Base-by-base conservation (phyloP, 345 rosid species). In the Arabidopsis arenosa region DNA sequence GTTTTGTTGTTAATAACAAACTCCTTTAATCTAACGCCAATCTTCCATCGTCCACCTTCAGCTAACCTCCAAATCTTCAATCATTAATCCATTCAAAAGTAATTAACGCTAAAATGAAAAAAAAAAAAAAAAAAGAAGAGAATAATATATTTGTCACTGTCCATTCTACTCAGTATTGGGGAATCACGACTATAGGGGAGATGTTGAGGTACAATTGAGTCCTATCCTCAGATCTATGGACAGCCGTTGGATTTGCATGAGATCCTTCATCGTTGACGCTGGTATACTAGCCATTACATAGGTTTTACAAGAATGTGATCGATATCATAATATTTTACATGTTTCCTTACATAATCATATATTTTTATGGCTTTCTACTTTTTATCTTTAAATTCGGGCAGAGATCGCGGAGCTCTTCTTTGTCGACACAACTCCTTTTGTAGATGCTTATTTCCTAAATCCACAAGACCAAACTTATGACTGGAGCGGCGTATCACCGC, bases 391-490 rank as follows among this genome's bases (percentile, higher is more conserved):
- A 23, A 63, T 59, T 52, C 5, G 39, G 7, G 5, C 57, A 86
- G 86, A 81, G 70, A 63, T 81, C 36, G 87, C 78, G 1, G 89
- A 86, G 26, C 69, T 85, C 3, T 81, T 86, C 74, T 88, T 85
- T 30, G 83, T 84, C 21, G 93, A 85, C 73, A 88, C 90, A 2
- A 85, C 84, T 5, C 89, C 89, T 9, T 84, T 88, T 47, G 89
- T 86, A n/a, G 54, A 83, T 7, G 76, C 12, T 65, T 88, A 88
- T 75, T 84, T 88, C 77, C 17, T 32, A 5, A 7, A 78, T 9
- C 54, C 78, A 36, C 43, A 72, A 0, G 80, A 54, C 0, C 88
- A 83, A 14, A 60, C 7, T 1, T 86, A 86, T 12, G 89, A 88
- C 32, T 86, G 93, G 89, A 45, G 75, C 0, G 85, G 85, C 5